phyloP scores from a whole-genome alignment of 352 stramenopile genomes.

The Thalassiosira gravida region DNA sequence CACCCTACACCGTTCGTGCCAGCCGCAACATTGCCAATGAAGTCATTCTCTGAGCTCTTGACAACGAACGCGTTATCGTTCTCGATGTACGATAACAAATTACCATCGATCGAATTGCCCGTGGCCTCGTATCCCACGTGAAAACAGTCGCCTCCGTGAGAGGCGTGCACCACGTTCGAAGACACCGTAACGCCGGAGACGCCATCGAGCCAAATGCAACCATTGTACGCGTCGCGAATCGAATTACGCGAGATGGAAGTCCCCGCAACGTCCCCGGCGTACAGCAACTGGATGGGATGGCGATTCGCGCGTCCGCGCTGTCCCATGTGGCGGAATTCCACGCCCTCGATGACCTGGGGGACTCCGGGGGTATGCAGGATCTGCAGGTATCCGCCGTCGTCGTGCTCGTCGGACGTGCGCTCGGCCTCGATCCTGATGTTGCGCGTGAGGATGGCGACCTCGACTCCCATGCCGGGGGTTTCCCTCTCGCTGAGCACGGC shows the following conservation, averaged over 20 bases:
- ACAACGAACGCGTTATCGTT: conserved; percentile 28
- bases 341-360: not conserved
- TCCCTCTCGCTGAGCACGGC: conserved; percentile 48
- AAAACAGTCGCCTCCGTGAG: conserved; percentile 46
- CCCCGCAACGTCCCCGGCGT: conserved; percentile 39
- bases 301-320: not conserved
- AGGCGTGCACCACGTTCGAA: conserved; percentile 57
- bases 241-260: conserved; percentile 54
- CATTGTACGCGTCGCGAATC: conserved; percentile 27
- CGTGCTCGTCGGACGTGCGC: not conserved
- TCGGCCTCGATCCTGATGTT: not conserved
- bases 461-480: conserved; percentile 31
- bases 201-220: conserved; percentile 61
- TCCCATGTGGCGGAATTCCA: not conserved
- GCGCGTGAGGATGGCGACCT: not conserved
- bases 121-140: conserved; percentile 36
- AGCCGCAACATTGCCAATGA: conserved; percentile 60
- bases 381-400: not conserved
- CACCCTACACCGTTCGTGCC: conserved; percentile 42
- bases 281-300: conserved; percentile 25
- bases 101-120: conserved; percentile 42
- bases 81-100: conserved; percentile 10
- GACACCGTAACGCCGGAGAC: conserved; percentile 50
- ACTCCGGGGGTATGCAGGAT: conserved; percentile 9
- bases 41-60: conserved; percentile 33